These are phyloP conservation scores for Chenopodium formosanum DNA, from an alignment of 148 eudicot species.

Conservation along the genomic window DNA sequence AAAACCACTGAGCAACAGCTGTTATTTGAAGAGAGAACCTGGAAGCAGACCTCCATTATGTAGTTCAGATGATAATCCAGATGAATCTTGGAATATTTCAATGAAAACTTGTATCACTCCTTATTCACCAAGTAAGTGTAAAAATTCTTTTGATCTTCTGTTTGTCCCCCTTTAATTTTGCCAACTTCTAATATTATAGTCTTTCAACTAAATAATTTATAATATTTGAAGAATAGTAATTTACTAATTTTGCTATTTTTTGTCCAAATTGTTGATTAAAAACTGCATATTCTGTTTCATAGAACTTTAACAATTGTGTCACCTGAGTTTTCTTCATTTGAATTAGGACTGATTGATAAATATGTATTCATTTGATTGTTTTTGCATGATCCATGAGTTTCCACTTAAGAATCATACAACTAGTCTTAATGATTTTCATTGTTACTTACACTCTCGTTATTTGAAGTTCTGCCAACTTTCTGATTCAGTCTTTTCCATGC, in stretches of 20 bases:
- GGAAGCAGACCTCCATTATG: constrained; percentile 42
- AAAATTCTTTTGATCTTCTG: neutral
- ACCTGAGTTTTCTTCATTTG: neutral
- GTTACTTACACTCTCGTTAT: too few relatives aligned
- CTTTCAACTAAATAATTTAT: neutral
- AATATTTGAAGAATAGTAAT: neutral
- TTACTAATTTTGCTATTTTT: neutral
- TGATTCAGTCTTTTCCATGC: too few relatives aligned
- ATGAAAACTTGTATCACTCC: constrained; percentile 51
- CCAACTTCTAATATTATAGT: neutral
- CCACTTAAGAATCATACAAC: neutral
- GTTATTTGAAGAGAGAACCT: constrained; percentile 38
- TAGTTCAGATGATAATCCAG: constrained; percentile 42
- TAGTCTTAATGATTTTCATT: neutral
- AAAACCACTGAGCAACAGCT: constrained; percentile 44
- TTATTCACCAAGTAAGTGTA: constrained; percentile 43
- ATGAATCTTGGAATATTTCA: constrained; percentile 33
- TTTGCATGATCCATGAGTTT: neutral
- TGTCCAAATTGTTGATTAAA: neutral
- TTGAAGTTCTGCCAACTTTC: too few relatives aligned
- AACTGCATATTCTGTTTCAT: neutral
- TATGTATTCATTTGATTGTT: neutral
- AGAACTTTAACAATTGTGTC: neutral
- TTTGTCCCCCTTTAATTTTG: too few relatives aligned
- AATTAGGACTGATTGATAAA: neutral